These are phyloP conservation scores for Blastocystis sp. DNA, from an alignment of 352 stramenopile genomes.

Conservation along the genomic window DNA sequence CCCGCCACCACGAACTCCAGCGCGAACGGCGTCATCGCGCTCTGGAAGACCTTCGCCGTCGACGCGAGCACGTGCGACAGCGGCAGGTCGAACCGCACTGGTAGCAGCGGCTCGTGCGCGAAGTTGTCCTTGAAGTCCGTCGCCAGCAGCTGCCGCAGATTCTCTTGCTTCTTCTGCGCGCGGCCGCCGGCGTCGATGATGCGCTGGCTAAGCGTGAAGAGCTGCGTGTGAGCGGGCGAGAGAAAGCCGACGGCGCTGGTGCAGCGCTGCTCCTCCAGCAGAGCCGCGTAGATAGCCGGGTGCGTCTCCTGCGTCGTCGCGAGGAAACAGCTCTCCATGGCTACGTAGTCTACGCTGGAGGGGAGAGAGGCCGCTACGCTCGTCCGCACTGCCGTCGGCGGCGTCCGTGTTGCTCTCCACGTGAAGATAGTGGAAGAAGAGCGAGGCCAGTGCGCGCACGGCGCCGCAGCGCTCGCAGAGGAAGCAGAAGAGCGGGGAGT, in stretches of 20 bases:
- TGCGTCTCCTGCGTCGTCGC: not conserved
- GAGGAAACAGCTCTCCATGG: constrained; percentile 12
- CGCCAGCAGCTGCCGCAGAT: constrained; percentile 1
- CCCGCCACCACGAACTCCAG: constrained; percentile 71
- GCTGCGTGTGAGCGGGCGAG: not conserved
- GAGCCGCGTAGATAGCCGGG: not conserved
- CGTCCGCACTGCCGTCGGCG: not conserved
- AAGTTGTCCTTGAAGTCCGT: not conserved
- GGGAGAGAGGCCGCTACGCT: not conserved
- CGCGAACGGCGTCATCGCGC: constrained; percentile 74
- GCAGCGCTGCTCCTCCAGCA: constrained; percentile 3
- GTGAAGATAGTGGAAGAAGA: constrained; percentile 13
- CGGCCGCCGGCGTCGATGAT: constrained; percentile 9
- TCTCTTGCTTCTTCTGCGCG: constrained; percentile 55
- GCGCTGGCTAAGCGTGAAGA: constrained; percentile 24
- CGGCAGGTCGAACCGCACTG: not conserved
- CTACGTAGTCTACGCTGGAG: not conserved
- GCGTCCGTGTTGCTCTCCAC: not conserved
- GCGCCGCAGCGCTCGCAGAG: not conserved
- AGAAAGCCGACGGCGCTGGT: not conserved
- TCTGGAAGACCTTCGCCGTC: constrained; percentile 78
- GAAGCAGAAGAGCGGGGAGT: constrained; percentile 7
- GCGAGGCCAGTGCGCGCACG: not conserved
- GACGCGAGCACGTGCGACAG: constrained; percentile 61
- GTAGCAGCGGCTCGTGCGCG: constrained; percentile 10